Percentiles rank a stretch among this genome's conserved stretches.
Evolutionary conservation across 176 grass and related monocot genomes (phyloP).

Genomic region (Musa schizocarpa): DNA sequence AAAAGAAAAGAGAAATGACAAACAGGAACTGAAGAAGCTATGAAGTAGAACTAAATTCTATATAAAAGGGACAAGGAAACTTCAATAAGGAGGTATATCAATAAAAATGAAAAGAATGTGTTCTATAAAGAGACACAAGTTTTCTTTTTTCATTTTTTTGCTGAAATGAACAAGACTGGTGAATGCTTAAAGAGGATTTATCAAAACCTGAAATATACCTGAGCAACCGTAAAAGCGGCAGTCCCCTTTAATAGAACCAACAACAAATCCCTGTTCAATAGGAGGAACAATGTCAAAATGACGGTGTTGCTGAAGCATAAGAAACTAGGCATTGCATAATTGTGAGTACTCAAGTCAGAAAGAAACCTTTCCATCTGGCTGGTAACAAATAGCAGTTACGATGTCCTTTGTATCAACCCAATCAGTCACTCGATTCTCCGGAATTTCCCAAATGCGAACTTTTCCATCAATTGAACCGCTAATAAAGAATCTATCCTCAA

Average conservation of each 20-base stretch:
- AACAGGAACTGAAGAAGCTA: conserved; percentile 3
- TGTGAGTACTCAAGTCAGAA: not conserved
- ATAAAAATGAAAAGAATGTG: not conserved
- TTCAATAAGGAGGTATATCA: too few species aligned
- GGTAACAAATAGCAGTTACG: conserved; percentile 66
- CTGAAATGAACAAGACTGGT: not conserved
- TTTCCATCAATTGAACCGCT: conserved; percentile 89
- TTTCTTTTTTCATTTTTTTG: too few species aligned
- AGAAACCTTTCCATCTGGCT: conserved; percentile 73
- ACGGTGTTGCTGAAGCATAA: not conserved
- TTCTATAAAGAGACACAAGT: too few species aligned
- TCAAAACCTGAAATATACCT: conserved; percentile 26
- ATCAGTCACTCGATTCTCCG: conserved; percentile 64
- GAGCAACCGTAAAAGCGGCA: conserved; percentile 68
- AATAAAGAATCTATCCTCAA: conserved; percentile 65
- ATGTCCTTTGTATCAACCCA: conserved; percentile 79
- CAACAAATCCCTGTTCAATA: conserved; percentile 61
- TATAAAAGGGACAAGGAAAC: too few species aligned
- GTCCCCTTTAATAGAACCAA: conserved; percentile 57
- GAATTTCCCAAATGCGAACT: conserved; percentile 74
- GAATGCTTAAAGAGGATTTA: not conserved
- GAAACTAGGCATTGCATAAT: too few species aligned
- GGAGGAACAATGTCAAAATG: not conserved
- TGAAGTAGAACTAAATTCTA: not conserved
- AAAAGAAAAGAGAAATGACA: not conserved